Conservation (phyloP, 768 basidiomycete genomes). For the Russula sp. region DNA sequence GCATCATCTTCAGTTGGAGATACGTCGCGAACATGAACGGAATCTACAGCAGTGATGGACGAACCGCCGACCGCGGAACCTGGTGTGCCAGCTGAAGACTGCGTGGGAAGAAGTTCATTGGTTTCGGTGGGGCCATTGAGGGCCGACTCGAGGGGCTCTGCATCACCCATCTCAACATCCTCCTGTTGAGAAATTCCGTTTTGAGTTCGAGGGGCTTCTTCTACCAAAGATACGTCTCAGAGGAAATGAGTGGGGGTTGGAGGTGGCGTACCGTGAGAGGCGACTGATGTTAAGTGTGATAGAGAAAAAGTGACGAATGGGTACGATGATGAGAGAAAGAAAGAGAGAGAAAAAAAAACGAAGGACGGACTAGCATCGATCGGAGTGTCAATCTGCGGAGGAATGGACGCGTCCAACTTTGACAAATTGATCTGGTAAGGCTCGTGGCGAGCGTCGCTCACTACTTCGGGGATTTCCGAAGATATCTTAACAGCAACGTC, state of each 20-base stretch:
- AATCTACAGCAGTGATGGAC: conserved; percentile 32
- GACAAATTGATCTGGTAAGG: conserved; percentile 47
- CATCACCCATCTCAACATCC: conserved; percentile 26
- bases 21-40: conserved; percentile 26
- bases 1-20: conserved; percentile 46
- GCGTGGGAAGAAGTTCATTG: conserved; percentile 26
- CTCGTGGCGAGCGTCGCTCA: conserved; percentile 64
- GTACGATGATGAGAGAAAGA: conserved; percentile 11
- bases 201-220: conserved; percentile 28
- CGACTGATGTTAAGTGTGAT: conserved; percentile 40
- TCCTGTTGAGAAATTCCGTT: conserved; percentile 7
- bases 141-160: conserved; percentile 25
- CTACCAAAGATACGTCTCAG: conserved; percentile 57
- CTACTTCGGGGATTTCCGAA: conserved; percentile 54
- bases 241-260: conserved; percentile 41
- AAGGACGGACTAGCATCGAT: conserved; percentile 44
- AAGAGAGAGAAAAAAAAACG: conserved; percentile 23
- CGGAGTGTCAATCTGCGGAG: conserved; percentile 41
- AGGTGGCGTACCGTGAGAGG: conserved; percentile 42
- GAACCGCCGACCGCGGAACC: conserved; percentile 30
- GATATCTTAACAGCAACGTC: conserved; percentile 57
- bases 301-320: conserved; percentile 24
- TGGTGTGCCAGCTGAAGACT: conserved; percentile 26
- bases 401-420: conserved; percentile 37
- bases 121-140: conserved; percentile 24